Evolutionary conservation across 1,284 basidiomycete species (phyloP).

Genomic region (Vanrija humicola): DNA sequence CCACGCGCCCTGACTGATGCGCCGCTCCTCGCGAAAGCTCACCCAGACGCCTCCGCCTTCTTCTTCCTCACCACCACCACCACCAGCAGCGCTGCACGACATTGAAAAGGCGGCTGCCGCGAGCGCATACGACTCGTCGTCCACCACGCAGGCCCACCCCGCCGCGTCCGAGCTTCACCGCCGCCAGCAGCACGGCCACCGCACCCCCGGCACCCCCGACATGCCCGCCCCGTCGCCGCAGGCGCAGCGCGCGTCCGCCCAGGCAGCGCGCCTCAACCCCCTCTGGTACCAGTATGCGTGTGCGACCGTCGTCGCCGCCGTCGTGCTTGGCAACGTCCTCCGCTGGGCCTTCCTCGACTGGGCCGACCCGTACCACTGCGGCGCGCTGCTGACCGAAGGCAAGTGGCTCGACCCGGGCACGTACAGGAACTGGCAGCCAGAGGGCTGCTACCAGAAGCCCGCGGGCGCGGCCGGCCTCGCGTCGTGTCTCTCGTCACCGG

Average conservation of each 20-base stretch:
- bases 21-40: not conserved
- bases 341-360: conserved; percentile 55
- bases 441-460: conserved; percentile 53
- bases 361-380: conserved; percentile 67
- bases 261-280: conserved; percentile 37
- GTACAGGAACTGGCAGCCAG: conserved; percentile 74
- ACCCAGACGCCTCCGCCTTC: not conserved
- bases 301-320: conserved; percentile 43
- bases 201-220: too few species aligned
- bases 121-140: too few species aligned
- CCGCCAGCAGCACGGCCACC: too few species aligned
- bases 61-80: not conserved
- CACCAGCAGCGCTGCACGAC: too few species aligned
- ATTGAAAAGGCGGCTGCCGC: too few species aligned
- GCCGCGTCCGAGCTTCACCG: too few species aligned
- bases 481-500: conserved; percentile 24
- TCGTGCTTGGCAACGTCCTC: conserved; percentile 44
- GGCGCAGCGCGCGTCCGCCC: too few species aligned
- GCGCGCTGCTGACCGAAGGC: conserved; percentile 65
- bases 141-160: too few species aligned
- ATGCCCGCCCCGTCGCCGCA: too few species aligned
- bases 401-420: conserved; percentile 66
- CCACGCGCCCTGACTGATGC: not conserved
- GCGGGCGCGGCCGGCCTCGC: conserved; percentile 17
- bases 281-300: conserved; percentile 49